Evolutionary conservation across 2,329 filamentous ascomycete species (phyloP).

Genomic region (Chaetoscypha palmicola): DNA sequence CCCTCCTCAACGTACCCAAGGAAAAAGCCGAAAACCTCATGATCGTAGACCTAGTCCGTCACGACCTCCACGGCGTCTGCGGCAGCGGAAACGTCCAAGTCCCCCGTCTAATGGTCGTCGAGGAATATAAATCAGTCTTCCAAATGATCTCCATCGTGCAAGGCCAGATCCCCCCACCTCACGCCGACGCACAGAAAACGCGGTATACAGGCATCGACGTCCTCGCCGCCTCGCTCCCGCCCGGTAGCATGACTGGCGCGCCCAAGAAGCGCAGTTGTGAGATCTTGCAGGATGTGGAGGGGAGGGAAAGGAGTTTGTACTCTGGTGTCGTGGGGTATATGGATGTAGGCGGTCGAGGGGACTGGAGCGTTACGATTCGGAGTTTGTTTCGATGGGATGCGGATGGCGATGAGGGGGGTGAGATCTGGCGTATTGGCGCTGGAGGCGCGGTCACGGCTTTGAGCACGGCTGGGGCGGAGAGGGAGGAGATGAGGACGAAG

Average conservation of each 20-base stretch:
- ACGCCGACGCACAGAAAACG: constrained; percentile 12
- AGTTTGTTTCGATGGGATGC: constrained; percentile 70
- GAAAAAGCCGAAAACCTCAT: constrained; percentile 95
- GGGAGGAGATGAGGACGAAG: constrained; percentile 85
- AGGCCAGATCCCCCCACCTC: constrained; percentile 46
- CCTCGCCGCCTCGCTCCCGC: constrained; percentile 70
- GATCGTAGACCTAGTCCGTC: constrained; percentile 95
- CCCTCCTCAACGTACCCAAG: constrained; percentile 71
- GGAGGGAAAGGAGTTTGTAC: constrained; percentile 64
- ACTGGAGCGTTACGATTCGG: constrained; percentile 88
- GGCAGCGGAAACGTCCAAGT: constrained; percentile 68
- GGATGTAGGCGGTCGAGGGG: constrained; percentile 75
- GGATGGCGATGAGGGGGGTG: constrained; percentile 35
- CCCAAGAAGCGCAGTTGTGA: constrained; percentile 91
- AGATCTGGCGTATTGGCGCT: constrained; percentile 78
- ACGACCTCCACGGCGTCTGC: constrained; percentile 82
- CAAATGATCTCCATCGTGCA: constrained; percentile 87
- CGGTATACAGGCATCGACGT: constrained; percentile 63
- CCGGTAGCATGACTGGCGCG: constrained; percentile 93
- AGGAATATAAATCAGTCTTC: constrained; percentile 86
- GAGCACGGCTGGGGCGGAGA: constrained; percentile 73
- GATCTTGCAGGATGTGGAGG: constrained; percentile 65
- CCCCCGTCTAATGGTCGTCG: constrained; percentile 72
- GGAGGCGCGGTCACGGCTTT: constrained; percentile 85
- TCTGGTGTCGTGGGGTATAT: constrained; percentile 87